A percentile compares a stretch with the other conserved stretches of the same genome.
Conservation (phyloP, 2,329 filamentous ascomycete species). For the Fusarium multiceps region DNA sequence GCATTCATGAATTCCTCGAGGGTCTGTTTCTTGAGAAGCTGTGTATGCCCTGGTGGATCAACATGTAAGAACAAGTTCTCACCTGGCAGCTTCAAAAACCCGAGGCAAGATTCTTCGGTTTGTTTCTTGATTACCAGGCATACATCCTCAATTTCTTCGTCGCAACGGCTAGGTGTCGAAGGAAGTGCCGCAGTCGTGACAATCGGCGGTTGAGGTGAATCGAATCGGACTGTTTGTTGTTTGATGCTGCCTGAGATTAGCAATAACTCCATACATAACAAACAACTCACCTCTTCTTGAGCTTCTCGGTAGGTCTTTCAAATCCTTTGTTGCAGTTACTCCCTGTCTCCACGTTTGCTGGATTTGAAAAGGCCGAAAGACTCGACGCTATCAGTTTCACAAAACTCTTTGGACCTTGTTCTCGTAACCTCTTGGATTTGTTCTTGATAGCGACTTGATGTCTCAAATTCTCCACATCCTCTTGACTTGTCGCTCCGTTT, state of each 20-base stretch:
- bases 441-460: fast-evolving
- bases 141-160: fast-evolving
- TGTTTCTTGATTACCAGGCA: background rate
- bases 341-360: fast-evolving
- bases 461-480: background rate
- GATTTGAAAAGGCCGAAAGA: background rate
- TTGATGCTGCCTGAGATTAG: background rate
- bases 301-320: fast-evolving
- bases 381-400: background rate
- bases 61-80: background rate
- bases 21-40: fast-evolving
- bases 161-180: fast-evolving
- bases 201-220: background rate
- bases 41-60: fast-evolving
- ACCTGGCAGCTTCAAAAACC: background rate
- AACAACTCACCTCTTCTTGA: background rate
- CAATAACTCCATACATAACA: background rate
- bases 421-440: background rate
- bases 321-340: background rate
- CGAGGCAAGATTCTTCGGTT: background rate
- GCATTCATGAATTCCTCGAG: background rate
- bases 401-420: background rate
- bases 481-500: fast-evolving
- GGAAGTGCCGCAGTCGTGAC: fast-evolving
- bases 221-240: background rate